phyloP scores from a whole-genome alignment of 202 grass and related monocot species.

The Elaeis oleifera region DNA sequence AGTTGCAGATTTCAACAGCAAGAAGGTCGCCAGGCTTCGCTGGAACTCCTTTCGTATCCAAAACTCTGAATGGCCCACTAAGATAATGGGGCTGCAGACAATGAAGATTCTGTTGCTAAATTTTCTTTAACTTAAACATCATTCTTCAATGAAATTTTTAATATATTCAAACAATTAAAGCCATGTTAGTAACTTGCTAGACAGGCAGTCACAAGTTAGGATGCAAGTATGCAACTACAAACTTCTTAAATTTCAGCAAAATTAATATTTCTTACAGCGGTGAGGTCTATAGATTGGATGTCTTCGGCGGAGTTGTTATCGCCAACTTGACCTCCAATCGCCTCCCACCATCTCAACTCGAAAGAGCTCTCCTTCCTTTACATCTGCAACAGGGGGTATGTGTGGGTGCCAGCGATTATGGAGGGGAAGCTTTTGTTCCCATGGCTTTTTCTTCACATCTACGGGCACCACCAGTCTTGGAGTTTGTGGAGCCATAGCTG shows the following conservation, averaged over 20 bases:
- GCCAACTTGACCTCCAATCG: constrained; percentile 43
- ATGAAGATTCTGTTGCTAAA: background rate
- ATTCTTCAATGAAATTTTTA: too few species aligned
- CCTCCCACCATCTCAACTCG: constrained; percentile 81
- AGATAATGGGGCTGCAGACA: constrained; percentile 67
- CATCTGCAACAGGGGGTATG: constrained; percentile 77
- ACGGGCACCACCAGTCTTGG: constrained; percentile 62
- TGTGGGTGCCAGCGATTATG: constrained; percentile 85
- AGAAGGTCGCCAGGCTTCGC: constrained; percentile 87
- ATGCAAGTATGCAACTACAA: too few species aligned
- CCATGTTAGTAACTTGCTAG: too few species aligned
- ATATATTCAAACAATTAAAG: too few species aligned
- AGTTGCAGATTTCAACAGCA: constrained; percentile 75
- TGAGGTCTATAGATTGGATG: constrained; percentile 59
- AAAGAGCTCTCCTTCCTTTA: constrained; percentile 70
- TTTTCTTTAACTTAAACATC: too few species aligned
- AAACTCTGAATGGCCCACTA: constrained; percentile 69
- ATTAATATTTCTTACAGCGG: constrained; percentile 35
- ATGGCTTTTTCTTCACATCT: constrained; percentile 83
- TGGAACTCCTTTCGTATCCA: constrained; percentile 65
- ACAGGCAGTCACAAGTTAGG: too few species aligned
- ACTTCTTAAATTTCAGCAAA: too few species aligned
- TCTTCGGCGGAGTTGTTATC: constrained; percentile 76
- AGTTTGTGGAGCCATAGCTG: constrained; percentile 63
- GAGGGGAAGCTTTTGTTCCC: constrained; percentile 64